These are phyloP conservation scores for Saccharomyces paradoxus DNA, from an alignment of 805 yeast species.

Conservation along the genomic window DNA sequence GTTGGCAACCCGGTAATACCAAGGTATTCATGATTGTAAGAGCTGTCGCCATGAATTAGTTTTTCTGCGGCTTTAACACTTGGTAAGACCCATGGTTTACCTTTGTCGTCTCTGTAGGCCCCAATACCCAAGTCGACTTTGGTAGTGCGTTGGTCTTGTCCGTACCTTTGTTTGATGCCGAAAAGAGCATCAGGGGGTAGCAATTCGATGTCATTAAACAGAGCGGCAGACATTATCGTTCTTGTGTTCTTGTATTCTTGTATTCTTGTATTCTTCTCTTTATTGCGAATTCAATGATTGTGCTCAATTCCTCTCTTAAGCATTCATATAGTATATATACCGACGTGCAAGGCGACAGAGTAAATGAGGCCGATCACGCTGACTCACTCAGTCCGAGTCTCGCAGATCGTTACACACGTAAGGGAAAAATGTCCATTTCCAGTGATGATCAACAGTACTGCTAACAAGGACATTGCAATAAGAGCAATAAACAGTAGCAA, in stretches of 20 bases:
- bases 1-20: slow-evolving; percentile 70
- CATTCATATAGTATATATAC: background rate
- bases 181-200: slow-evolving; percentile 85
- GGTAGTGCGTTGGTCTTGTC: slow-evolving; percentile 46
- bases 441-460: background rate
- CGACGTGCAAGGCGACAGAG: background rate
- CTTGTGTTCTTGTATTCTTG: background rate
- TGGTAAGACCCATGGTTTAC: slow-evolving; percentile 84
- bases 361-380: background rate
- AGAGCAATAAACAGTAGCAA: background rate
- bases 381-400: background rate
- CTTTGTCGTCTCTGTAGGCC: slow-evolving; percentile 86
- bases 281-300: background rate
- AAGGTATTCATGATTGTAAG: slow-evolving; percentile 78
- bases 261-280: background rate
- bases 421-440: background rate
- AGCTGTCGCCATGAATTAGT: slow-evolving; percentile 47
- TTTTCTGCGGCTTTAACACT: slow-evolving; percentile 64
- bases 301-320: background rate
- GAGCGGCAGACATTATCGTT: slow-evolving; percentile 17
- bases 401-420: background rate
- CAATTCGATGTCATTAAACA: slow-evolving; percentile 42
- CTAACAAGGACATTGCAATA: background rate
- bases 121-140: slow-evolving; percentile 88
- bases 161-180: slow-evolving; percentile 63